Percentiles rank a stretch among this genome's conserved stretches.
Conservation (phyloP, 345 rosid genomes). For the Pistacia integerrima region DNA sequence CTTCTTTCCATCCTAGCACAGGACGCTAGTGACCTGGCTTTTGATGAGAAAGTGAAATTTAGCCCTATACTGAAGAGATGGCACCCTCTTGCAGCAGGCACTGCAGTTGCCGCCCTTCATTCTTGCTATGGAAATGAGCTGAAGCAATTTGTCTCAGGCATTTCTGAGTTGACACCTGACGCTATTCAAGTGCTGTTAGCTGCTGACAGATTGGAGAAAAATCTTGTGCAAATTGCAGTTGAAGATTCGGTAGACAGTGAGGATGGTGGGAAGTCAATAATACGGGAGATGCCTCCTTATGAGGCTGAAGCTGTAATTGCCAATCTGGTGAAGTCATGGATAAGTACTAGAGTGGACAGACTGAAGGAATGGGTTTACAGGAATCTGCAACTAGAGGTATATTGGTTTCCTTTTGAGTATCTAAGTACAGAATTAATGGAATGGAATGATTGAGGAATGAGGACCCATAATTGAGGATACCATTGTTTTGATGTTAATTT, state of each 20-base stretch:
- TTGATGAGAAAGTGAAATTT: conserved; percentile 77
- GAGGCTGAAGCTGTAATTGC: conserved; percentile 85
- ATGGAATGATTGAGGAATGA: background rate
- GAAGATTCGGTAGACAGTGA: conserved; percentile 95
- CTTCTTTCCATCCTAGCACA: conserved; percentile 82
- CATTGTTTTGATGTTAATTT: no score
- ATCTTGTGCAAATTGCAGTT: conserved; percentile 97
- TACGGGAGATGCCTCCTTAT: conserved; percentile 96
- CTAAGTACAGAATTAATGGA: background rate
- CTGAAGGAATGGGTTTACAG: conserved; percentile 86
- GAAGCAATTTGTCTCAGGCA: conserved; percentile 66
- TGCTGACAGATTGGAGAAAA: conserved; percentile 93
- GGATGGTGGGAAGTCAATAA: conserved; percentile 97
- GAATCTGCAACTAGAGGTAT: conserved; percentile 89
- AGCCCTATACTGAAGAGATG: conserved; percentile 91
- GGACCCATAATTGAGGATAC: no score
- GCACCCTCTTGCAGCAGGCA: conserved; percentile 94
- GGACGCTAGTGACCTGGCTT: conserved; percentile 75
- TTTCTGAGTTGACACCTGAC: conserved; percentile 88
- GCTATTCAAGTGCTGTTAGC: conserved; percentile 86
- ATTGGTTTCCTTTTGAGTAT: background rate
- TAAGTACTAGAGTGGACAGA: conserved; percentile 74
- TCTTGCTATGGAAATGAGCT: conserved; percentile 77
- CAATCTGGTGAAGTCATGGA: conserved; percentile 80
- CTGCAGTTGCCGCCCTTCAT: conserved; percentile 96